A percentile compares a stretch with the other conserved stretches of the same genome.
Evolutionary conservation across 345 rosid genomes (phyloP).

Genomic region (Anastatica hierochuntica): DNA sequence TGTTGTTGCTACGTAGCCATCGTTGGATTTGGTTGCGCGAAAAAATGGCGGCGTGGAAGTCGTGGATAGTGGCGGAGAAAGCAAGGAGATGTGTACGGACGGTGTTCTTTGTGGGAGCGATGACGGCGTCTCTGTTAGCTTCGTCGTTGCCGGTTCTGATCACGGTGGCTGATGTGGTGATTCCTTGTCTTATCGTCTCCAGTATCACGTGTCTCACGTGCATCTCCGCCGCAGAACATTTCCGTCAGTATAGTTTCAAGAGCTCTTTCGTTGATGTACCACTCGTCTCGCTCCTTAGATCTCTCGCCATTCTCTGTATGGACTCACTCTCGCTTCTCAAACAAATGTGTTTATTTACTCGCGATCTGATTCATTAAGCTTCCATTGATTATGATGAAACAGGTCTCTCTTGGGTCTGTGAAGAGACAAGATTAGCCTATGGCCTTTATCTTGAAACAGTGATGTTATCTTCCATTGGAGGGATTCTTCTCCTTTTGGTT

Average conservation of each 20-base stretch:
- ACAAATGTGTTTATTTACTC: not conserved
- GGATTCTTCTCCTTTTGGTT: constrained; percentile 56
- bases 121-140: constrained; percentile 70
- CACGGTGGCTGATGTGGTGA: constrained; percentile 55
- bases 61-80: constrained; percentile 57
- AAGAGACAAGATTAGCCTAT: constrained; percentile 59
- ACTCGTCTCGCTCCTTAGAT: constrained; percentile 65
- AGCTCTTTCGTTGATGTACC: constrained; percentile 77
- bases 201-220: constrained; percentile 72
- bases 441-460: constrained; percentile 82
- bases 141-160: constrained; percentile 83
- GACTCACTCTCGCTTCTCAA: not conserved
- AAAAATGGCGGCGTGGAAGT: constrained; percentile 35
- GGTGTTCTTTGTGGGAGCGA: constrained; percentile 73
- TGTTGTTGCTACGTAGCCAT: too few relatives aligned
- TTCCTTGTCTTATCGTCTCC: constrained; percentile 51
- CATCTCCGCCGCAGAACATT: constrained; percentile 43
- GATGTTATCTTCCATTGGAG: constrained; percentile 49
- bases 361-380: not conserved
- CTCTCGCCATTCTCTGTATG: constrained; percentile 59
- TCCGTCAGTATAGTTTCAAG: constrained; percentile 55
- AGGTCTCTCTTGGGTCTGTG: constrained; percentile 73
- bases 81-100: constrained; percentile 54
- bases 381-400: constrained; percentile 16
- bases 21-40: not conserved